Conservation (phyloP, 2,329 filamentous ascomycete species). For the Beauveria sp. region DNA sequence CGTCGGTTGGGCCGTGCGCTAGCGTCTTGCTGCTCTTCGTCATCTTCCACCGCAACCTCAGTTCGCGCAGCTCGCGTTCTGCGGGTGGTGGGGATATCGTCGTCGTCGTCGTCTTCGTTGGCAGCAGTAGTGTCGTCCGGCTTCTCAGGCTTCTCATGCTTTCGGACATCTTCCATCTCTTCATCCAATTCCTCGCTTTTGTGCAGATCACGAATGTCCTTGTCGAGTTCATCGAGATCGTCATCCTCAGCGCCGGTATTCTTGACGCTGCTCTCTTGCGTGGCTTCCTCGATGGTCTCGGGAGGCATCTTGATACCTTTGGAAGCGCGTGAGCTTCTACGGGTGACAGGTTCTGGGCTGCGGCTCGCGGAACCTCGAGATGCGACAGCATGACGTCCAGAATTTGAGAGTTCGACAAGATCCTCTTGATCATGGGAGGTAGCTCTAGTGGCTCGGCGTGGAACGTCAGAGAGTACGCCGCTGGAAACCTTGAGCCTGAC, state of each 20-base stretch:
- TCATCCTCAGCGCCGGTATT: conserved; percentile 16
- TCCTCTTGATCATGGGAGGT: conserved; percentile 47
- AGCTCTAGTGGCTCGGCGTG: conserved; percentile 44
- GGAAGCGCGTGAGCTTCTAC: conserved; percentile 39
- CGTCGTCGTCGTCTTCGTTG: conserved; percentile 31
- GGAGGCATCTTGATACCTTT: conserved; percentile 44
- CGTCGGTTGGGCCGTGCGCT: conserved; percentile 33
- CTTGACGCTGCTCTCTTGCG: conserved; percentile 41
- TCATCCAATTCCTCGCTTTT: conserved; percentile 21
- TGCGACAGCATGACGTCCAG: conserved; percentile 47
- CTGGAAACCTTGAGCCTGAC: conserved; percentile 38
- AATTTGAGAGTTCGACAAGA: conserved; percentile 51
- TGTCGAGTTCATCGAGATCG: conserved; percentile 29
- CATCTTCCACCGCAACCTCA: conserved; percentile 22
- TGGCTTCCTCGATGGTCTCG: conserved; percentile 43
- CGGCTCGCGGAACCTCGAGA: conserved; percentile 44
- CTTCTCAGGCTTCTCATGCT: conserved; percentile 16
- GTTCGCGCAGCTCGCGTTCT: conserved; percentile 34
- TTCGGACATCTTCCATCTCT: conserved; percentile 21
- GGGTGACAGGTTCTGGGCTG: conserved; percentile 45
- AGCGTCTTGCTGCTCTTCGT: conserved; percentile 21
- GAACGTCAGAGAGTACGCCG: conserved; percentile 19
- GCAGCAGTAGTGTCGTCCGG: conserved; percentile 17
- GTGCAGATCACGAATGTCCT: conserved; percentile 27
- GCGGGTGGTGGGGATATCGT: conserved; percentile 41